A percentile compares a stretch with the other conserved stretches of the same genome.
phyloP scores from a whole-genome alignment of 352 stramenopile genomes.

The Globisporangium iwayamae region DNA sequence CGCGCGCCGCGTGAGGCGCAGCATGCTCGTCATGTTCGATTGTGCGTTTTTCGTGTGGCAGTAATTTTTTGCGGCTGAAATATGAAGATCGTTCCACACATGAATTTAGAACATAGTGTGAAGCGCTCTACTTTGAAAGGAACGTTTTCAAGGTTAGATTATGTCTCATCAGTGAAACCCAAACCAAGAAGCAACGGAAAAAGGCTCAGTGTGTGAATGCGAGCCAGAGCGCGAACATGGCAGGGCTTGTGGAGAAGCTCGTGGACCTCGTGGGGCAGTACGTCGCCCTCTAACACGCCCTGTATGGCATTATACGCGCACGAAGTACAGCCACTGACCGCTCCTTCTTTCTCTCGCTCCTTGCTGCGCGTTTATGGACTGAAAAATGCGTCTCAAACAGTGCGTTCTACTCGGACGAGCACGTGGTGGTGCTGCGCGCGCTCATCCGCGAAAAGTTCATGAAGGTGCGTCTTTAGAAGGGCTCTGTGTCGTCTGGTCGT shows the following conservation, averaged over 20 bases:
- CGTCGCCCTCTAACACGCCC: neutral
- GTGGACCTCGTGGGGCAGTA: slow-evolving; percentile 80
- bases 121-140: neutral
- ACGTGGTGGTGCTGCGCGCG: slow-evolving; percentile 82
- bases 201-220: slow-evolving; percentile 5
- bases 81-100: slow-evolving; percentile 9
- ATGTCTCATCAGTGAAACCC: neutral
- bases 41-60: slow-evolving; percentile 4
- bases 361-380: neutral
- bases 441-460: slow-evolving; percentile 87
- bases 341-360: neutral
- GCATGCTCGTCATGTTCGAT: slow-evolving; percentile 12
- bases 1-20: slow-evolving; percentile 13
- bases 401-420: slow-evolving; percentile 87
- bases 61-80: neutral
- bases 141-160: too few species aligned
- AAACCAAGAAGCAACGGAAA: neutral
- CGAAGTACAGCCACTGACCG: neutral
- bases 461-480: slow-evolving; percentile 41
- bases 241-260: slow-evolving; percentile 84
- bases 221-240: slow-evolving; percentile 35
- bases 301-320: neutral
- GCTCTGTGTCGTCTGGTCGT: too few species aligned
- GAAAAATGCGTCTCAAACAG: slow-evolving; percentile 21
- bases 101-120: neutral